Percentiles rank a stretch among this genome's conserved stretches.
These are phyloP conservation scores for Apodospora peruviana DNA, from an alignment of 495 filamentous ascomycete genomes.

Conservation along the genomic window DNA sequence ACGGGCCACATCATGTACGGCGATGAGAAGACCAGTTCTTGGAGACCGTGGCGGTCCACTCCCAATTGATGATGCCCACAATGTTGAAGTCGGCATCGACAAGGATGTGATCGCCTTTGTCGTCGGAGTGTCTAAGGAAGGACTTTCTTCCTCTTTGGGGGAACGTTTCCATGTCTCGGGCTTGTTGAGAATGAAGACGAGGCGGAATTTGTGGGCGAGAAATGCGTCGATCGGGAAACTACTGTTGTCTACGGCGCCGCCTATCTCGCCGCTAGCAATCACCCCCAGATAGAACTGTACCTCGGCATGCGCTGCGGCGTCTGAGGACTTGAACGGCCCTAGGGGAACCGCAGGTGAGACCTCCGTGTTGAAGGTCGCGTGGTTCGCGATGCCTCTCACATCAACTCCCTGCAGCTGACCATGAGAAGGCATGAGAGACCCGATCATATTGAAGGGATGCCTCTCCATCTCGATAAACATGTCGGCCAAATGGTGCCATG, in stretches of 20 bases:
- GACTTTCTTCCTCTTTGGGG: not conserved
- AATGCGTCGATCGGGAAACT: slow-evolving; percentile 3
- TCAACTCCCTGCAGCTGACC: not conserved
- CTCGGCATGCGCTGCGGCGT: not conserved
- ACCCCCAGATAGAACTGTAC: not conserved
- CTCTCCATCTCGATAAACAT: slow-evolving; percentile 3
- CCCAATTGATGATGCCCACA: slow-evolving; percentile 6
- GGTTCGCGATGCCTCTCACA: not conserved
- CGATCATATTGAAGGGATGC: not conserved
- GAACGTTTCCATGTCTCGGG: not conserved
- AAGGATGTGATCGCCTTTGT: slow-evolving; percentile 5
- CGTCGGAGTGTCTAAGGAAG: slow-evolving; percentile 6
- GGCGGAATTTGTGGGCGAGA: slow-evolving; percentile 4
- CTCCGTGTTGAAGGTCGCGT: not conserved
- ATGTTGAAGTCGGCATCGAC: slow-evolving; percentile 5
- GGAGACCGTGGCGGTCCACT: slow-evolving; percentile 2
- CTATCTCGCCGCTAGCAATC: slow-evolving; percentile 2
- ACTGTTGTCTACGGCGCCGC: not conserved
- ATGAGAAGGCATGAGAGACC: not conserved
- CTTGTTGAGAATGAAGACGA: not conserved
- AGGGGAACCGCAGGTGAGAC: not conserved
- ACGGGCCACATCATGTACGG: slow-evolving; percentile 7
- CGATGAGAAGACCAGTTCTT: slow-evolving; percentile 3
- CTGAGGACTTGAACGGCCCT: not conserved
- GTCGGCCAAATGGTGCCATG: slow-evolving; percentile 1